Evolutionary conservation across 2,329 filamentous ascomycete species (phyloP).

Genomic region (Exophiala viscosa): DNA sequence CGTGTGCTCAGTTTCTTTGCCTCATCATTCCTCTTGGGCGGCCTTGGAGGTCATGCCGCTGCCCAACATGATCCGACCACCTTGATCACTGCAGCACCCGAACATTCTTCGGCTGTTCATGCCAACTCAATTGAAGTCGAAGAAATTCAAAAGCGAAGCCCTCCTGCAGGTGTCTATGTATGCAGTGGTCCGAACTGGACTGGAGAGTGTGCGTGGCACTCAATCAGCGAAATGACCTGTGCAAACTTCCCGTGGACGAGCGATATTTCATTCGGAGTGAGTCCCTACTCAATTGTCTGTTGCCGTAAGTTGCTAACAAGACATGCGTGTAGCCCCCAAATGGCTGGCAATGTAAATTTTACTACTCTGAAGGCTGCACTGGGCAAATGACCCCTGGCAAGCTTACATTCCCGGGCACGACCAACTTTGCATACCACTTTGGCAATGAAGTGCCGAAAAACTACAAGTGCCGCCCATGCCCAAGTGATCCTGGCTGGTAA

Average conservation of each 20-base stretch:
- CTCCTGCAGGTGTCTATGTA: slow-evolving; percentile 11
- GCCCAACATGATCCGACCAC: background rate
- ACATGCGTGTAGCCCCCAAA: slow-evolving; percentile 5
- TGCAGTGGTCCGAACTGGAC: slow-evolving; percentile 12
- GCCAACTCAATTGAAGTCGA: background rate
- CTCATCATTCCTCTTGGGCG: background rate
- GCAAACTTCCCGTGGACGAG: slow-evolving; percentile 6
- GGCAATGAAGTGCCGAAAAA: slow-evolving; percentile 5
- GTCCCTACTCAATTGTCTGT: background rate
- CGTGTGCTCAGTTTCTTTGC: background rate
- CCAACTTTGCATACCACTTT: slow-evolving; percentile 12
- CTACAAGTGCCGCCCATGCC: slow-evolving; percentile 16
- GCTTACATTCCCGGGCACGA: slow-evolving; percentile 18
- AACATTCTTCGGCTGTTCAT: slow-evolving; percentile 2
- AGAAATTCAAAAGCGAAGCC: slow-evolving; percentile 4
- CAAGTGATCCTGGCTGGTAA: slow-evolving; percentile 11
- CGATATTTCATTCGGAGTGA: slow-evolving; percentile 18
- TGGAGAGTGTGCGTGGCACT: slow-evolving; percentile 6
- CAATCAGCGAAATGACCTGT: slow-evolving; percentile 4
- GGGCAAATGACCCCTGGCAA: slow-evolving; percentile 14
- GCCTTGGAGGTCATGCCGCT: background rate
- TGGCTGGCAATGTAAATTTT: slow-evolving; percentile 20
- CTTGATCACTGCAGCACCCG: background rate
- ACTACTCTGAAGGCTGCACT: slow-evolving; percentile 11
- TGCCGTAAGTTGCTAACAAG: background rate